Base-by-base conservation (phyloP, 2,329 filamentous ascomycete species). In the Dactylellina drechsleri region DNA sequence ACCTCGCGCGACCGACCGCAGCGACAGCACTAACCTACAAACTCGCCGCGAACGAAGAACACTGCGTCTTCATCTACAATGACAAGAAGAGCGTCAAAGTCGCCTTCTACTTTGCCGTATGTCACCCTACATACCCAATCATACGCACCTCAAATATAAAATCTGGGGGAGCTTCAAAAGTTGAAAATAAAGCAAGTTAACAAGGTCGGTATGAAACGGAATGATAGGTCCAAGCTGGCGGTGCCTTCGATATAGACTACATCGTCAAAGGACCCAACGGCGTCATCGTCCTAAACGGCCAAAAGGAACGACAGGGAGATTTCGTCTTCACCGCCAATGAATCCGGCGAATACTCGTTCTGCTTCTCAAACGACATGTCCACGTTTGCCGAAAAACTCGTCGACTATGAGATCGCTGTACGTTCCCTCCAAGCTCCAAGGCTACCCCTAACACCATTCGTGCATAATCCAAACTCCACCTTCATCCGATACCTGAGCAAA, bases 321-420 rank as follows among this genome's bases (percentile, higher is more conserved):
- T 98, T 96, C 81, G 95, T 99, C 77, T 99, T 99, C 83, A 97
- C 93, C 0, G 95, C 93, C 53, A 92, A 92, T 80, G 88, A 92
- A 61, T 81, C 87, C 5, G 95, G 95, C 78, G 94, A 98, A 81
- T 97, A 98, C 84, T 88, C 89, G 64, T 98, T 99, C 85, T 99
- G 95, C 87, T 99, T 99, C 86, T 91, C 93, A 84, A 99, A 99
- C 81, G 91, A 95, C 81, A 97, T 99, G 91, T 96, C 92, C 81
- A 98, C 94, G 0, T 97, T 97, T 82, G 90, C 93, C 61, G 95
- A 99, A 84, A 99, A 99, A 85, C 89, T 92, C 82, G 93, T 99
- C 77, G 95, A 99, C 83, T 97, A 99, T 81, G 95, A 99, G 84
- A 97, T 99, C 81, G 88, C 93, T 77, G 94, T 77, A 60, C n/a